Evolutionary conservation across 179 eudicot species (phyloP).

Genomic region (Corrigiola litoralis): DNA sequence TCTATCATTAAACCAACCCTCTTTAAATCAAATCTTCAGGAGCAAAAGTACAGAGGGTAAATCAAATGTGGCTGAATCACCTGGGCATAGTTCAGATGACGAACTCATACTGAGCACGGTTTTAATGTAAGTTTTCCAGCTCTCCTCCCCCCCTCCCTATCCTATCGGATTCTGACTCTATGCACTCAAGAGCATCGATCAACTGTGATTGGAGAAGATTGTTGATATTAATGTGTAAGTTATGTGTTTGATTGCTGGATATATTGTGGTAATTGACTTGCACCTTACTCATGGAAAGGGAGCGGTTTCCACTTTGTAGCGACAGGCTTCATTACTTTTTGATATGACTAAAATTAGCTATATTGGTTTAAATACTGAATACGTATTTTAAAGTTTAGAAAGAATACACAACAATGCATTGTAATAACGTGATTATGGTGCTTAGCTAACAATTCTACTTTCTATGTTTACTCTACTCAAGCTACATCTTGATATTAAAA

Average conservation of each 20-base stretch:
- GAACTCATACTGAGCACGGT: slow-evolving; percentile 43
- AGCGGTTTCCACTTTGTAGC: no score
- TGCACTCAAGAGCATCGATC: neutral
- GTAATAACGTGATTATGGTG: neutral
- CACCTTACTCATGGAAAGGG: no score
- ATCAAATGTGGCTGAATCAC: slow-evolving; percentile 23
- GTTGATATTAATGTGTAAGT: no score
- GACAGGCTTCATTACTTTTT: no score
- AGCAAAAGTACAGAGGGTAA: slow-evolving; percentile 34
- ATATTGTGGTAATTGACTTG: no score
- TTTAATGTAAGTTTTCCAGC: slow-evolving; percentile 39
- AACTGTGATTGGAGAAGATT: no score
- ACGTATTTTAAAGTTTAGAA: neutral
- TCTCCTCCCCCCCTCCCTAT: neutral
- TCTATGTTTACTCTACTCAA: neutral
- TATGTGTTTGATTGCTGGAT: no score
- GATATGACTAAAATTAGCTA: no score
- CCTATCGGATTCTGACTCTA: neutral
- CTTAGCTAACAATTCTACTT: neutral
- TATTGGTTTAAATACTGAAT: no score
- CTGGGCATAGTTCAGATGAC: slow-evolving; percentile 47
- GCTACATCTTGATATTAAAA: neutral
- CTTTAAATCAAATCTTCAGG: slow-evolving; percentile 26
- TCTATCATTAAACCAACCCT: neutral
- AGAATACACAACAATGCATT: neutral